phyloP scores from a whole-genome alignment of 2,329 filamentous ascomycete genomes.

The Fusarium pseudoanthophilum region DNA sequence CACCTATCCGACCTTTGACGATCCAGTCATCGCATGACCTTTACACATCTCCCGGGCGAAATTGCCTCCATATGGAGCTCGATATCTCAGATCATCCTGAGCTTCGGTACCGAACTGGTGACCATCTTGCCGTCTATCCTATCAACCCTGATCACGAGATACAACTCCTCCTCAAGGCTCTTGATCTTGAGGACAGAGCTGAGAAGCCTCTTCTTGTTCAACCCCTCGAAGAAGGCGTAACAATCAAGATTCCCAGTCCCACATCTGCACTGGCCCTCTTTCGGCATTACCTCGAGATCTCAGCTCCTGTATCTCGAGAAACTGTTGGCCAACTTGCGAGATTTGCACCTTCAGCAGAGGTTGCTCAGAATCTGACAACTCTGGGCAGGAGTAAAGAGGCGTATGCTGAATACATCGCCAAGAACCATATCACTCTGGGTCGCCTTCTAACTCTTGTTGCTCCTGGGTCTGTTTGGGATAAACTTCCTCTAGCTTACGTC shows the following conservation, averaged over 20 bases:
- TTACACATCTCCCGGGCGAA: conserved; percentile 37
- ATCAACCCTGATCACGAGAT: conserved; percentile 52
- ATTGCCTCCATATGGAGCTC: conserved; percentile 52
- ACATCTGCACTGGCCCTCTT: conserved; percentile 54
- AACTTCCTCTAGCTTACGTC: conserved; percentile 59
- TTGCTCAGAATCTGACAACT: conserved; percentile 34
- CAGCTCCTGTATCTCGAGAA: conserved; percentile 52
- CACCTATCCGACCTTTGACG: conserved; percentile 27
- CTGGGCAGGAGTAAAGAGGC: conserved; percentile 36
- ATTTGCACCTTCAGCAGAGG: conserved; percentile 63
- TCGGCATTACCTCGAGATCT: conserved; percentile 58
- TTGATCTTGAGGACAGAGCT: conserved; percentile 39
- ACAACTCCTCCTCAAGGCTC: conserved; percentile 44
- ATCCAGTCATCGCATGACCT: conserved; percentile 33
- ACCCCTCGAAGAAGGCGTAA: conserved; percentile 29
- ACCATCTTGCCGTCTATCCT: conserved; percentile 54
- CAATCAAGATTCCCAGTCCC: conserved; percentile 50
- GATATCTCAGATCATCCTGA: conserved; percentile 46
- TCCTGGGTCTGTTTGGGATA: conserved; percentile 33
- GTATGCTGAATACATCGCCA: conserved; percentile 33
- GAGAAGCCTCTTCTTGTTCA: conserved; percentile 42
- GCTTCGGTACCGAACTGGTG: conserved; percentile 53
- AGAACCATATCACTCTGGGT: conserved; percentile 43
- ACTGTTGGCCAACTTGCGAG: conserved; percentile 51
- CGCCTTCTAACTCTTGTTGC: conserved; percentile 36